Percentiles rank a stretch among this genome's conserved stretches.
Evolutionary conservation across 2,329 filamentous ascomycete genomes (phyloP).

Genomic region (Saccharata proteae): DNA sequence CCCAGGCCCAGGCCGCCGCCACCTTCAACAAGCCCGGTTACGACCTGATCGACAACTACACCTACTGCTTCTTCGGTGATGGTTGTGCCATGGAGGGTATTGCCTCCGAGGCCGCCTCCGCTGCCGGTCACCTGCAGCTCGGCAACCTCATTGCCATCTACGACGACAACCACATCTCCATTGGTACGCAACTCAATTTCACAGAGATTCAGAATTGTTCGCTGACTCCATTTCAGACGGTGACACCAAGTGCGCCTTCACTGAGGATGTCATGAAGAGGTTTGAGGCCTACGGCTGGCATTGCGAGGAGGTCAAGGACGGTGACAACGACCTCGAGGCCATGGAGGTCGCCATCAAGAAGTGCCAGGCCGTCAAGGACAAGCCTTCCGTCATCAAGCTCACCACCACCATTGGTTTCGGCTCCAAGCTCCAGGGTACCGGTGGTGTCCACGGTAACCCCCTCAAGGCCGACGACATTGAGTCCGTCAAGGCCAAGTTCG

Average conservation of each 20-base stretch:
- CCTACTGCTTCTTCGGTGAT: constrained; percentile 93
- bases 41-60: constrained; percentile 90
- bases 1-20: constrained; percentile 80
- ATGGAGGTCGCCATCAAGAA: constrained; percentile 84
- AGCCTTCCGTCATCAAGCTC: constrained; percentile 94
- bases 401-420: constrained; percentile 96
- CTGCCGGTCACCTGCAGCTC: constrained; percentile 91
- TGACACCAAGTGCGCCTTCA: constrained; percentile 92
- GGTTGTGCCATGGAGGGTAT: constrained; percentile 98
- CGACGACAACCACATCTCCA: constrained; percentile 97
- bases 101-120: constrained; percentile 80
- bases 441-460: constrained; percentile 90
- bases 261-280: constrained; percentile 87
- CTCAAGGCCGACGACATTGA: constrained; percentile 91
- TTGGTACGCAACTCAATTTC: constrained; percentile 37
- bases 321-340: constrained; percentile 73
- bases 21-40: constrained; percentile 95
- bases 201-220: constrained; percentile 4
- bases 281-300: constrained; percentile 99
- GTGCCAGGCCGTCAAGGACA: constrained; percentile 81
- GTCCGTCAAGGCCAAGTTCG: constrained; percentile 88
- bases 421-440: constrained; percentile 83
- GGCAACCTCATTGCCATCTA: constrained; percentile 96
- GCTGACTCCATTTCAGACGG: constrained; percentile 49
- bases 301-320: constrained; percentile 68